Base-by-base conservation (phyloP, 75 land plant genomes). In the Pinus albicaulis region DNA sequence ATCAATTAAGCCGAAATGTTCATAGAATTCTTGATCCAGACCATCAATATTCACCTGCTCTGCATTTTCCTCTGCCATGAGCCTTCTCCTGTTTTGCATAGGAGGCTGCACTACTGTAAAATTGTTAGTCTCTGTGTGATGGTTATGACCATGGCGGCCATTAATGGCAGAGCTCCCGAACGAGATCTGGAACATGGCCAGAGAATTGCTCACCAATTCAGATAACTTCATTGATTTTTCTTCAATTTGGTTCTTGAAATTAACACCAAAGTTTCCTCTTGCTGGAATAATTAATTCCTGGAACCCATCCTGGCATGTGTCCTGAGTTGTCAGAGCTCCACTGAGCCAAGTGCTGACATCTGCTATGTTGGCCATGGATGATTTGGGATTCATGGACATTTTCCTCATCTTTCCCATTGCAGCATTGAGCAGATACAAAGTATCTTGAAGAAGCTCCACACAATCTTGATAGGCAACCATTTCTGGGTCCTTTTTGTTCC, bases 311-410 rank as follows among this genome's bases (percentile, higher is more conserved):
- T 56, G 34, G 53, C 86, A 84, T 1, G 84, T 82, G 8, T 76
- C 77, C 25, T 76, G 84, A 70, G 72, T 64, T 5, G 86, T 84
- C 10, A 84, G 55, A 0, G 86, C 86, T 4, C 83, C 74, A 71
- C 86, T 84, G 28, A 77, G 36, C 83, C 83, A 84, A 5, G 86
- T 82, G 55, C 75, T 74, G 34, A 79, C 73, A 26, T 72, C 71
- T 8, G 64, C 86, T 3, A 60, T 53, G 31, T 55, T 13, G 10
- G 2, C 7, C 74, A 24, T 52, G 60, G 22, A n/a, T n/a, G 60
- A 19, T 17, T 12, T 25, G 28, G 71, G n/a, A 7, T 68, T 55
- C 34, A 16, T 26, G 1, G 7, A 6, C 28, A 72, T 55, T 2
- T 4, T 12, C 31, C 56, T 17, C 56, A 55, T 24, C 3, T 52